Conservation (phyloP, 1,139 yeast genomes). For the Yamadazyma membranifaciens region DNA sequence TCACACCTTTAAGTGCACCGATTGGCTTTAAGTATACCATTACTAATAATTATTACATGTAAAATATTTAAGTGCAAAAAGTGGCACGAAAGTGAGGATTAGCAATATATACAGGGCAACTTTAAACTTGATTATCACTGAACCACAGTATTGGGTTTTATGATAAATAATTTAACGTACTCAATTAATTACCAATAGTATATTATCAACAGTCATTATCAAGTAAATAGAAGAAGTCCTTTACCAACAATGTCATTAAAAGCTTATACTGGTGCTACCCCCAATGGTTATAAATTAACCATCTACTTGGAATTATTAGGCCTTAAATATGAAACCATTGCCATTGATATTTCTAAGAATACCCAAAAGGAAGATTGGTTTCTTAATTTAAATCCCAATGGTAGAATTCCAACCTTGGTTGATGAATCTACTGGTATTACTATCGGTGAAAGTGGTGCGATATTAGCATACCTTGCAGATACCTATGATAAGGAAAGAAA, state of each 20-base stretch:
- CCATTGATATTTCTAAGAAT: slow-evolving; percentile 37
- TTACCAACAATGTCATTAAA: neutral
- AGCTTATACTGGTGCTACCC: slow-evolving; percentile 23
- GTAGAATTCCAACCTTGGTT: slow-evolving; percentile 57
- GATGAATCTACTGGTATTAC: slow-evolving; percentile 44
- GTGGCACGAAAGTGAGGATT: too few relatives aligned
- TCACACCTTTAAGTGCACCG: too few relatives aligned
- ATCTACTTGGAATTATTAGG: slow-evolving; percentile 48
- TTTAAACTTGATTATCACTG: too few relatives aligned
- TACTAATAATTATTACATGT: too few relatives aligned
- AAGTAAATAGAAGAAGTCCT: too few relatives aligned
- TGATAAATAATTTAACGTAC: too few relatives aligned
- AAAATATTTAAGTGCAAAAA: too few relatives aligned
- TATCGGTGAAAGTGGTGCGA: slow-evolving; percentile 59
- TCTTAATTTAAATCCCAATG: slow-evolving; percentile 56
- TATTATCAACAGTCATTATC: too few relatives aligned
- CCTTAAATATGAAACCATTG: slow-evolving; percentile 43
- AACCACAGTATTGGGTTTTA: too few relatives aligned
- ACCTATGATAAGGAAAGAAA: slow-evolving; percentile 54
- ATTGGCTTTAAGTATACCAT: too few relatives aligned
- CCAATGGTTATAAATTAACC: slow-evolving; percentile 56
- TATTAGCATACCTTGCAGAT: slow-evolving; percentile 54
- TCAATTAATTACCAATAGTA: too few relatives aligned
- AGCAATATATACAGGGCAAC: too few relatives aligned
- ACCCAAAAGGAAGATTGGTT: slow-evolving; percentile 56